Base-by-base conservation (phyloP, 2,329 filamentous ascomycete species). In the Microcera coccophila region DNA sequence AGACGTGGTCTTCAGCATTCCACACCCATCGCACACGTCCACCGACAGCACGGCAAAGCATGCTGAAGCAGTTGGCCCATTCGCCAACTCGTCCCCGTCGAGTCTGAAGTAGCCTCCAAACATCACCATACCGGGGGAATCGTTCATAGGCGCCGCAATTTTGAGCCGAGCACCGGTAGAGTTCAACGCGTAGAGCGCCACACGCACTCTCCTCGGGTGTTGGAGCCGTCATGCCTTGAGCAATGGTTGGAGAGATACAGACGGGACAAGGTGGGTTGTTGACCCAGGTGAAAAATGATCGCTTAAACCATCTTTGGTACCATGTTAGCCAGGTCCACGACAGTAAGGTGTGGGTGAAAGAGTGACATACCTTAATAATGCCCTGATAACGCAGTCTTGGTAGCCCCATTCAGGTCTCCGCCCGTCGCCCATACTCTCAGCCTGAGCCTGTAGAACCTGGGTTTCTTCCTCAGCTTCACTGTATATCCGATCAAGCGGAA, bases 11-110 rank as follows among this genome's bases (percentile, higher is more conserved):
- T 66, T 97, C 93, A 21, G 86, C 85, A 57, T 97, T 97, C 93
- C 93, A 98, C 10, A 98, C 86, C 93, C 93, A 98, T 59, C 93
- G 82, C 18, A 96, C 90, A 48, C 91, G 81, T 47, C 86, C 87
- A 38, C 91, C 91, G 12, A 97, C 82, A 4, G 93, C 93, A 47
- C 91, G 82, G 73, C 91, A 97, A 39, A 98, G 78, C 93, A 97
- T 97, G 70, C 85, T 91, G 71, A 98, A 98, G 75, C 90, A 96
- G 69, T 96, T 97, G 53, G 89, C 90, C 90, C 93, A 97, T 71
- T 98, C 93, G 48, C 93, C 93, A 48, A 85, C 85, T 54, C 93
- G 84, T 26, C 93, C 93, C 54, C 86, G 79, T 54, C 87, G 77
- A 20, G 89, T 94, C 65, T 96, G 86, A 33, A 98, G 72, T 47